A percentile compares a stretch with the other conserved stretches of the same genome.
Evolutionary conservation across 2,329 filamentous ascomycete genomes (phyloP).

Genomic region (Cercospora citrullina): DNA sequence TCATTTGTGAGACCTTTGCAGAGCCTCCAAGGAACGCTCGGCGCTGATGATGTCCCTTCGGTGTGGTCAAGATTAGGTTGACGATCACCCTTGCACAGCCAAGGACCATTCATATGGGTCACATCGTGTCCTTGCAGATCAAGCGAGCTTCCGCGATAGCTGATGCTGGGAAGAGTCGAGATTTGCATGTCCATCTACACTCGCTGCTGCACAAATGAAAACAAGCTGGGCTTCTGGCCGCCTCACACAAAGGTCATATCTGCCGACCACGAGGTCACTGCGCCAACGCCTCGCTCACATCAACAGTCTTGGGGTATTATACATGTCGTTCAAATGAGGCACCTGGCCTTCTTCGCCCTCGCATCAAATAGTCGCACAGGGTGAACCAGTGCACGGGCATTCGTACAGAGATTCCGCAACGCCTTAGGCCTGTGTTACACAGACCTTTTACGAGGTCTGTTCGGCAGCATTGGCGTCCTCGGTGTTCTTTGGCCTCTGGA

Average conservation of each 20-base stretch:
- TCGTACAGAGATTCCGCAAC: constrained; percentile 4
- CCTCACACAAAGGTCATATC: background rate
- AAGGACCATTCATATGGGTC: background rate
- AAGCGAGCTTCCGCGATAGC: background rate
- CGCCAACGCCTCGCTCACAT: constrained; percentile 5
- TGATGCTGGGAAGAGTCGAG: constrained; percentile 3
- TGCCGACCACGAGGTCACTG: constrained; percentile 1
- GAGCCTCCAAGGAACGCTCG: background rate
- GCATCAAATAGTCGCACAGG: background rate
- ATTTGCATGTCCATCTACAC: background rate
- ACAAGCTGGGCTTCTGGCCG: background rate
- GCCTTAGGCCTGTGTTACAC: constrained; percentile 14
- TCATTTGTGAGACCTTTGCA: background rate
- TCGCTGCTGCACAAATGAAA: constrained; percentile 7
- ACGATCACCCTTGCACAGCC: background rate
- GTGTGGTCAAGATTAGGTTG: constrained; percentile 1
- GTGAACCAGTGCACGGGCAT: background rate
- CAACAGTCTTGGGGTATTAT: background rate
- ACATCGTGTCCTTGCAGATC: background rate
- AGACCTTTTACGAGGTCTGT: constrained; percentile 15
- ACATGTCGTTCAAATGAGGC: background rate
- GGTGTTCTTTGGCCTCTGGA: constrained; percentile 41
- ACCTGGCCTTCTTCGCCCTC: background rate
- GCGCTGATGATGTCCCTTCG: background rate
- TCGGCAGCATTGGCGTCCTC: constrained; percentile 13